A percentile compares a stretch with the other conserved stretches of the same genome.
These are phyloP conservation scores for Xylariaceae sp. DNA, from an alignment of 2,329 filamentous ascomycete species.

Conservation along the genomic window DNA sequence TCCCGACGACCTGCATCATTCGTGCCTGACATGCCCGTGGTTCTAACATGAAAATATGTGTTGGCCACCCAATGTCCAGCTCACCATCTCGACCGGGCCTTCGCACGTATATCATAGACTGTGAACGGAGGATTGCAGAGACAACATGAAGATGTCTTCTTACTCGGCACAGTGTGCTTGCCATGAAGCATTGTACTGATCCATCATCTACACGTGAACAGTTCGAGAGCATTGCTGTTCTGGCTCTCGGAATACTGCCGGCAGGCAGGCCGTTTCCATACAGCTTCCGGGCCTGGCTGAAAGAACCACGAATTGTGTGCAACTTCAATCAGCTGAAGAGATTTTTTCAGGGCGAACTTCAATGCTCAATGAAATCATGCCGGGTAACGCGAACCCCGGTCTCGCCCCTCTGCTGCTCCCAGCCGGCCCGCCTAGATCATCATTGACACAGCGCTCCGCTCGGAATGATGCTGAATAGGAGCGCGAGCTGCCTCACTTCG, in stretches of 20 bases:
- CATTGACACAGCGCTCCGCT: no score
- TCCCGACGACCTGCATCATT: no score
- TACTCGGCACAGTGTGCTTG: no score
- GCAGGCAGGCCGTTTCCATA: no score
- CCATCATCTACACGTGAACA: no score
- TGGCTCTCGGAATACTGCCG: no score
- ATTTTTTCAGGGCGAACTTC: background rate
- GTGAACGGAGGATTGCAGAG: background rate
- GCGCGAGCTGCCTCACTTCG: no score
- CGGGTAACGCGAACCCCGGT: background rate
- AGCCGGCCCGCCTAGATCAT: background rate
- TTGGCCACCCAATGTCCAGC: background rate
- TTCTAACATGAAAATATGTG: background rate
- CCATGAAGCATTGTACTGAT: no score
- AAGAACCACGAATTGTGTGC: background rate
- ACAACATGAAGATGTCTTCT: background rate
- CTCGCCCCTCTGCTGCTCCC: background rate
- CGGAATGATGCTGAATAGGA: no score
- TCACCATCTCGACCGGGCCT: background rate
- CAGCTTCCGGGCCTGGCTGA: no score
- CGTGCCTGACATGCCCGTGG: background rate
- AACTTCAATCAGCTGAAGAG: background rate
- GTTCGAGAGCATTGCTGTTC: no score
- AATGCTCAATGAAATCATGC: conserved; percentile 21
- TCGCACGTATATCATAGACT: background rate